These are phyloP conservation scores for Pisolithus marmoratus DNA, from an alignment of 768 basidiomycete species.

Conservation along the genomic window DNA sequence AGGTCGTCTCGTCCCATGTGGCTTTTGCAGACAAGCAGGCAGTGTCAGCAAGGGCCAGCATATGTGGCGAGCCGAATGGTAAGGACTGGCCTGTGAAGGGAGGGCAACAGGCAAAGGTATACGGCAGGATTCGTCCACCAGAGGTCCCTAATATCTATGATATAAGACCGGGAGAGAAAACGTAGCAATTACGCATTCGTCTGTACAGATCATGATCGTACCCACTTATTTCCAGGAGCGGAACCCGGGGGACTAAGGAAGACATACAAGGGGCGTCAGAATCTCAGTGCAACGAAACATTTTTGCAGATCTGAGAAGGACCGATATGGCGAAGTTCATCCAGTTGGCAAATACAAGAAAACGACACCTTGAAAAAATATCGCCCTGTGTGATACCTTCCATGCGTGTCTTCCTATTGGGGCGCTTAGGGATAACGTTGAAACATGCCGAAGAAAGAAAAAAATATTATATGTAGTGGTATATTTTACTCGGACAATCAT, in stretches of 20 bases:
- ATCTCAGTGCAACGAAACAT: conserved; percentile 25
- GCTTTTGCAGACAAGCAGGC: conserved; percentile 25
- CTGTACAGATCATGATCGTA: conserved; percentile 31
- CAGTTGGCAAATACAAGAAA: conserved; percentile 22
- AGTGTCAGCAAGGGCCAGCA: conserved; percentile 25
- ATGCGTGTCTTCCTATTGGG: conserved; percentile 20
- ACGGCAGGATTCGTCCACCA: conserved; percentile 16
- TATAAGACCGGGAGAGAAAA: conserved; percentile 27
- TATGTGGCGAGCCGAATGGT: conserved; percentile 18
- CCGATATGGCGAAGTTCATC: conserved; percentile 30
- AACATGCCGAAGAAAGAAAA: conserved; percentile 30
- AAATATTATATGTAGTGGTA: conserved; percentile 37
- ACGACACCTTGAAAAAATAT: conserved; percentile 17
- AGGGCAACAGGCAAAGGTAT: conserved; percentile 15
- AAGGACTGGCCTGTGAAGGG: conserved; percentile 9
- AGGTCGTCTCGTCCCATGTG: conserved; percentile 31
- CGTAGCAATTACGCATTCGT: conserved; percentile 33
- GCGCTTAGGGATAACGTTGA: conserved; percentile 18
- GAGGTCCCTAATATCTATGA: conserved; percentile 14
- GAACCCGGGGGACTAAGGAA: conserved; percentile 35
- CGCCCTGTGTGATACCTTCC: conserved; percentile 12
- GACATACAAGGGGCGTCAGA: conserved; percentile 32
- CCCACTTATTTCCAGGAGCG: conserved; percentile 36
- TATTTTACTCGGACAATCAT: conserved; percentile 48
- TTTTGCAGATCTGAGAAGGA: conserved; percentile 29